Base-by-base conservation (phyloP, 306 rosid species). In the Mucuna pruriens region DNA sequence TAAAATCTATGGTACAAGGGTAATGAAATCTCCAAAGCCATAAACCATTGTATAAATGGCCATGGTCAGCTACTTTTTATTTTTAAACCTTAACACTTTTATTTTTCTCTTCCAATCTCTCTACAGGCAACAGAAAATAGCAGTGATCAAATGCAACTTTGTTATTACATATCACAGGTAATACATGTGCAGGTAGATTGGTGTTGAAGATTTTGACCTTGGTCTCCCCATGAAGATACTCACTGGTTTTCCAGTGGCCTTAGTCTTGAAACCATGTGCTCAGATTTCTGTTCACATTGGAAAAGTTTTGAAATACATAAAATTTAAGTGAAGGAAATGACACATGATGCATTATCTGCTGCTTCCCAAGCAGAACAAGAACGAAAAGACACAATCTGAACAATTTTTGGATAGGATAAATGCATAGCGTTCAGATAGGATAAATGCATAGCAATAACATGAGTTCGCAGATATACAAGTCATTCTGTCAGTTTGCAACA, bases 241-340 rank as follows among this genome's bases (percentile, higher is more conserved):
- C 86, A 83, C 77, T 71, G 70, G 33, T 77, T 81, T 65, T 78
- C 81, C 22, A 17, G 78, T n/a, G 74, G 76, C 82, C 84, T 87
- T 81, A 10, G 63, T 76, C 79, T 85, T 34, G 97, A 92, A 83
- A 89, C 88, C 97, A 95, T 92, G 88, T 95, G 85, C 86, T 90
- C 95, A 20, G 88, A 76, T 79, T 84, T 91, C 98, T 94, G 92
- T 45, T 36, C 62, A 80, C 61, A 78, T 64, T 5, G 31, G n/a
- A 33, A 20, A 66, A 61, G 62, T 26, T 17, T 33, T 76, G 25
- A 64, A 58, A 71, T 55, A 19, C 5, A 61, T 17, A 9, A 58
- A 68, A 58, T 36, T 23, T 16, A 17, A 49, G 8, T n/a, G 2
- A 39, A 80, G 10, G 34, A 69, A 58, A 17, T 13, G 55, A 58